phyloP scores from a whole-genome alignment of 179 eudicot genomes.

The Dionaea muscipula region DNA sequence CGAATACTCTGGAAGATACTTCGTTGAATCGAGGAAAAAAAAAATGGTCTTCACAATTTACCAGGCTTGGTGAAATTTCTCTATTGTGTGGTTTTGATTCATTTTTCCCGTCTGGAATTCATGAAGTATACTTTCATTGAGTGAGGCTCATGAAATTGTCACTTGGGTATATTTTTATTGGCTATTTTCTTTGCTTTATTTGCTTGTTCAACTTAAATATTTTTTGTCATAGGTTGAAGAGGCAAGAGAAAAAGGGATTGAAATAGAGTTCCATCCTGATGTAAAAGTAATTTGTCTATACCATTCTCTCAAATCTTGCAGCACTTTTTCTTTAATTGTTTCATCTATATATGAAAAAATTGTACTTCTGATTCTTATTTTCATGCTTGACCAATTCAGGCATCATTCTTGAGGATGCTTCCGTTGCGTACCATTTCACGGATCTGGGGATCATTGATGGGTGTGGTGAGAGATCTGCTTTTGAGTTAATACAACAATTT shows the following conservation, averaged over 20 bases:
- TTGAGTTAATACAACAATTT: not conserved
- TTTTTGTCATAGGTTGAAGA: constrained; percentile 57
- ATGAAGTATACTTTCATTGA: not conserved
- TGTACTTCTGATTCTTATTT: not conserved
- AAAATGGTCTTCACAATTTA: no score
- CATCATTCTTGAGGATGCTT: constrained; percentile 59
- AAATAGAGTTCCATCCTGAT: constrained; percentile 69
- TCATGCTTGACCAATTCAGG: constrained; percentile 26
- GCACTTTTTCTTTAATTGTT: not conserved
- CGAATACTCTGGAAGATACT: no score
- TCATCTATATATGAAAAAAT: not conserved
- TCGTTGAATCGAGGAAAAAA: no score
- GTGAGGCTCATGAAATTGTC: not conserved
- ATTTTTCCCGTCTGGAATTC: not conserved
- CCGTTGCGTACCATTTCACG: constrained; percentile 91
- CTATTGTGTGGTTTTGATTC: no score
- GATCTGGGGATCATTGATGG: constrained; percentile 63
- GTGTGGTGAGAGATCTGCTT: constrained; percentile 41
- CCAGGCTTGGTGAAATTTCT: no score
- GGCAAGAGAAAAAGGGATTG: constrained; percentile 67
- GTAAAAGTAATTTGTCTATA: constrained; percentile 42
- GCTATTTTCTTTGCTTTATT: not conserved
- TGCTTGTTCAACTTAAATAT: not conserved
- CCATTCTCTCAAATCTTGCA: not conserved
- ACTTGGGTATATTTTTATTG: not conserved